Evolutionary conservation across 2,329 filamentous ascomycete genomes (phyloP).

Genomic region (Talaromyces funiculosus): DNA sequence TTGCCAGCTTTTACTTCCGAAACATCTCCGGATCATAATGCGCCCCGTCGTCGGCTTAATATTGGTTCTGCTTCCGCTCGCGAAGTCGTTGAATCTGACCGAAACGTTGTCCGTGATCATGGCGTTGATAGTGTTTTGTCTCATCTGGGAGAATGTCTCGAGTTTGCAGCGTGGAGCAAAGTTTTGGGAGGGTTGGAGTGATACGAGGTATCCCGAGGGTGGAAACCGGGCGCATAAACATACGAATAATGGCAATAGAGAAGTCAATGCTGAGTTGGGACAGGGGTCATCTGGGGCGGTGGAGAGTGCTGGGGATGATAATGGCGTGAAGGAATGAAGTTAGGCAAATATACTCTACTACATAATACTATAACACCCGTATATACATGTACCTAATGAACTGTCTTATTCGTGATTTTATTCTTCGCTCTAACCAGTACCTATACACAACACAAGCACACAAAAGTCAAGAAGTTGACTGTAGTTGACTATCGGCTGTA

Average conservation of each 20-base stretch:
- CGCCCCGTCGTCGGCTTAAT: conserved; percentile 32
- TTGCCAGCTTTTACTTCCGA: conserved; percentile 28
- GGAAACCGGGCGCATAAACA: not conserved
- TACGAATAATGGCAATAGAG: not conserved
- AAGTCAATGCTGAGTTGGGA: not conserved
- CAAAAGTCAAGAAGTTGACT: not conserved
- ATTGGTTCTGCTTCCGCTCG: conserved; percentile 33
- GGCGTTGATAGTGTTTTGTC: conserved; percentile 39
- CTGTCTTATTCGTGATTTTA: too few species aligned
- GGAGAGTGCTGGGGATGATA: not conserved
- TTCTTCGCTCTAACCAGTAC: not conserved
- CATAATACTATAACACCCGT: not conserved
- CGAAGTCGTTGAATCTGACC: conserved; percentile 27
- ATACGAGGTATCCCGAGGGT: conserved; percentile 24
- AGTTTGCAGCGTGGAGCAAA: conserved; percentile 21
- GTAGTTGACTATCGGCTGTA: not conserved
- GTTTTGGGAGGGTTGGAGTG: conserved; percentile 27
- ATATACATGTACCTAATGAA: not conserved
- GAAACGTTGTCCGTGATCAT: conserved; percentile 40
- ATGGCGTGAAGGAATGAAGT: not conserved
- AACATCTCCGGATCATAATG: conserved; percentile 23
- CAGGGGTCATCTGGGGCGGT: not conserved
- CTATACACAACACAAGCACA: not conserved
- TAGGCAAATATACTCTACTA: not conserved
- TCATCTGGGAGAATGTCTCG: conserved; percentile 43